Conservation (phyloP, 2,329 filamentous ascomycete species). For the Colletotrichum karsti region DNA sequence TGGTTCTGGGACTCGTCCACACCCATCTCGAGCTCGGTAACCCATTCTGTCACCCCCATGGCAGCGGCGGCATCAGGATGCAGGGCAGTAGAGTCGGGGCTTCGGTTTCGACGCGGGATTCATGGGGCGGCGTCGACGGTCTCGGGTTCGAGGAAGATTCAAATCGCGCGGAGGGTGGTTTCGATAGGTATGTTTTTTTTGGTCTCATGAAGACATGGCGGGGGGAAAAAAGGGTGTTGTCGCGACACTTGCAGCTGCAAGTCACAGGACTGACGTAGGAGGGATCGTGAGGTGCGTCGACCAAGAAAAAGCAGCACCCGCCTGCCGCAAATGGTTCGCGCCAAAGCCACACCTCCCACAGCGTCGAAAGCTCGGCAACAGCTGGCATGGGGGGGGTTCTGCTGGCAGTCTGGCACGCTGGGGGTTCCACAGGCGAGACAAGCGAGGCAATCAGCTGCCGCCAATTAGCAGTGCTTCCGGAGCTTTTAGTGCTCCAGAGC, state of each 20-base stretch:
- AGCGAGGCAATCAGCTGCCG: slow-evolving; percentile 29
- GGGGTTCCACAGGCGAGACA: slow-evolving; percentile 22
- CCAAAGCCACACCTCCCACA: slow-evolving; percentile 29
- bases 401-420: too few relatives aligned
- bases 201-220: slow-evolving; percentile 24
- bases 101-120: slow-evolving; percentile 38
- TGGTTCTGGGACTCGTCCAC: slow-evolving; percentile 80
- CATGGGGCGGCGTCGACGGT: slow-evolving; percentile 27
- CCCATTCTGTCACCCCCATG: slow-evolving; percentile 59
- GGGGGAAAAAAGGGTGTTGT: slow-evolving; percentile 9
- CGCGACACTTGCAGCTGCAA: slow-evolving; percentile 29
- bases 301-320: slow-evolving; percentile 27
- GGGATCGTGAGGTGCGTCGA: slow-evolving; percentile 27
- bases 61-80: slow-evolving; percentile 33
- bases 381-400: neutral
- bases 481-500: slow-evolving; percentile 22
- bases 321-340: slow-evolving; percentile 27
- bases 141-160: neutral
- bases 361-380: slow-evolving; percentile 29
- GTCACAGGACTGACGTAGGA: slow-evolving; percentile 28
- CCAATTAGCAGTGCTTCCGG: slow-evolving; percentile 25
- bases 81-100: slow-evolving; percentile 32
- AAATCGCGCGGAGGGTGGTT: neutral
- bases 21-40: slow-evolving; percentile 66
- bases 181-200: neutral